Percentiles rank a stretch among this genome's conserved stretches.
Conservation (phyloP, 2,329 filamentous ascomycete species). For the Monosporascus sp. region DNA sequence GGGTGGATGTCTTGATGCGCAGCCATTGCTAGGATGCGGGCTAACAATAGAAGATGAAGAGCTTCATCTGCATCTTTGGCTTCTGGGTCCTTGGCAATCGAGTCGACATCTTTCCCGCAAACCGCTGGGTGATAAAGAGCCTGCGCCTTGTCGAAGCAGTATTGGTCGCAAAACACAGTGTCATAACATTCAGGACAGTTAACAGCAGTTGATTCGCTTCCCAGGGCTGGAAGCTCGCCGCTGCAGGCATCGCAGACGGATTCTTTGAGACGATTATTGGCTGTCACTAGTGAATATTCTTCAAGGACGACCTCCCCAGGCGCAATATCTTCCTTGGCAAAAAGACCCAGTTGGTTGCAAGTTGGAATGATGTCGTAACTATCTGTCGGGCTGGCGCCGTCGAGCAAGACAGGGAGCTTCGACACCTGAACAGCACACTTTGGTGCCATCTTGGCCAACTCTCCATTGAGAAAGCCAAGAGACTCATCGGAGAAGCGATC, state of each 20-base stretch:
- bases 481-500: conserved; percentile 66
- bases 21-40: conserved; percentile 58
- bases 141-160: conserved; percentile 53
- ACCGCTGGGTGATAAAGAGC: conserved; percentile 58
- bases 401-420: conserved; percentile 65
- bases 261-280: conserved; percentile 82
- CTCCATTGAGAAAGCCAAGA: conserved; percentile 64
- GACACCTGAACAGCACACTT: conserved; percentile 77
- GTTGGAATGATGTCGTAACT: conserved; percentile 47
- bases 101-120: conserved; percentile 61
- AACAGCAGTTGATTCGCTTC: conserved; percentile 40
- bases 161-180: conserved; percentile 59
- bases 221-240: conserved; percentile 59
- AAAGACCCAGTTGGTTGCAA: conserved; percentile 79
- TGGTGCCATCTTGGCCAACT: conserved; percentile 64
- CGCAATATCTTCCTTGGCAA: conserved; percentile 74
- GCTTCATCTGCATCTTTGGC: conserved; percentile 54
- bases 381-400: conserved; percentile 45
- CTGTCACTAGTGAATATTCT: conserved; percentile 82
- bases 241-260: conserved; percentile 87
- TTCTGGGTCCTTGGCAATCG: conserved; percentile 58
- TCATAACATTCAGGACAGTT: conserved; percentile 58
- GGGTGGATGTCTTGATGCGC: conserved; percentile 56
- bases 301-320: conserved; percentile 71
- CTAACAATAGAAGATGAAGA: conserved; percentile 57